These are phyloP conservation scores for Neonectria coccinea DNA, from an alignment of 2,329 filamentous ascomycete species.

Conservation along the genomic window DNA sequence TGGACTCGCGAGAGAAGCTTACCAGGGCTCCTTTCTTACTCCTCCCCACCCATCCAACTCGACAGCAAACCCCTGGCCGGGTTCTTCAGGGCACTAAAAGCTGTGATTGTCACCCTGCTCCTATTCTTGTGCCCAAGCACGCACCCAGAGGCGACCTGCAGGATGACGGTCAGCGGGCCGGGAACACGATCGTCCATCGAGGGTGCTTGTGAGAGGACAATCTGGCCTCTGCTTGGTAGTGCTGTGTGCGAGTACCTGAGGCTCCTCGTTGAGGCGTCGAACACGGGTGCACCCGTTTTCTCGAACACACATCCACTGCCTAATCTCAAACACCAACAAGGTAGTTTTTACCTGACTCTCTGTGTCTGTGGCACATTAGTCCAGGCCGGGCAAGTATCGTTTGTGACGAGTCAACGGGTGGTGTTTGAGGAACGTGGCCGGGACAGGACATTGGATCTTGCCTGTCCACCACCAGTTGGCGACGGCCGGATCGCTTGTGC, in stretches of 20 bases:
- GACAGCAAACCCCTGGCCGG: slow-evolving; percentile 33
- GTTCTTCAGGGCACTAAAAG: slow-evolving; percentile 16
- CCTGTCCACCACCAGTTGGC: neutral
- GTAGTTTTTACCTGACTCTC: neutral
- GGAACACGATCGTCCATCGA: slow-evolving; percentile 15
- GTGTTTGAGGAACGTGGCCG: slow-evolving; percentile 5
- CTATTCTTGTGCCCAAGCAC: slow-evolving; percentile 6
- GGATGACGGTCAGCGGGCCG: slow-evolving; percentile 12
- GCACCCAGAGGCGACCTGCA: slow-evolving; percentile 7
- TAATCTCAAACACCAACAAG: neutral
- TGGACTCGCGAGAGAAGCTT: slow-evolving; percentile 29
- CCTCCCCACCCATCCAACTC: slow-evolving; percentile 34
- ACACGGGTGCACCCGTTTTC: neutral
- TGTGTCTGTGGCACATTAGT: neutral
- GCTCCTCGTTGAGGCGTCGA: neutral
- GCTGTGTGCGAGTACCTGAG: slow-evolving; percentile 6
- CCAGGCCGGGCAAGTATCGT: neutral
- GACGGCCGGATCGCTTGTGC: neutral
- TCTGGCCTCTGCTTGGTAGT: slow-evolving; percentile 1
- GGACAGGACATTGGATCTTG: neutral
- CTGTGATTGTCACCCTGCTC: slow-evolving; percentile 7
- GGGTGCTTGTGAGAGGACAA: slow-evolving; percentile 2
- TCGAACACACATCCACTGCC: neutral
- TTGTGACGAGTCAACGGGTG: slow-evolving; percentile 4
- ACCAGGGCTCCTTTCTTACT: slow-evolving; percentile 18